phyloP scores from a whole-genome alignment of 139 green algal genomes.

The Picochlorum costavermella region DNA sequence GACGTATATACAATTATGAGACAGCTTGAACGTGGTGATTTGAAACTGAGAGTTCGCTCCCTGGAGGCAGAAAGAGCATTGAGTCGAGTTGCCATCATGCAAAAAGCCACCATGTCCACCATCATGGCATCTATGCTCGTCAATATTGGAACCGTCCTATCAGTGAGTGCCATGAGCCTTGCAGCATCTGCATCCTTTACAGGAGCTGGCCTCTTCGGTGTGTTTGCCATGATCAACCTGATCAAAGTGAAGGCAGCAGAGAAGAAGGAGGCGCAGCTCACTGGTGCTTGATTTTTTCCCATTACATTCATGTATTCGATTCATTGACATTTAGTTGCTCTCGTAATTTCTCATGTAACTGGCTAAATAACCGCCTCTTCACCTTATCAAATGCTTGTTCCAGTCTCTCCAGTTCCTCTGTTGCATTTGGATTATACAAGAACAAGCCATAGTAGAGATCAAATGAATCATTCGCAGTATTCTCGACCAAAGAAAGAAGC shows the following conservation, averaged over 20 bases:
- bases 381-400: slow-evolving; percentile 73
- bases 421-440: slow-evolving; percentile 70
- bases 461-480: slow-evolving; percentile 95
- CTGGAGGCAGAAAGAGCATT: slow-evolving; percentile 92
- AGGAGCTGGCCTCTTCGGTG: slow-evolving; percentile 36
- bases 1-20: slow-evolving; percentile 60
- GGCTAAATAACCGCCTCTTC: slow-evolving; percentile 74
- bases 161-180: slow-evolving; percentile 28
- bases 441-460: slow-evolving; percentile 99
- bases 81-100: slow-evolving; percentile 66
- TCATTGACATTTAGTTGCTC: slow-evolving; percentile 28
- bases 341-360: slow-evolving; percentile 67
- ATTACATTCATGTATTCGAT: neutral
- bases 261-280: slow-evolving; percentile 69
- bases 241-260: slow-evolving; percentile 62
- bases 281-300: slow-evolving; percentile 19
- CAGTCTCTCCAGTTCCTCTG: slow-evolving; percentile 65
- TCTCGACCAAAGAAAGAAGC: slow-evolving; percentile 90
- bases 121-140: slow-evolving; percentile 73
- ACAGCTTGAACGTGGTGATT: slow-evolving; percentile 79
- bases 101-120: slow-evolving; percentile 52
- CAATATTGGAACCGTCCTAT: slow-evolving; percentile 88
- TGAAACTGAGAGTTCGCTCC: slow-evolving; percentile 92
- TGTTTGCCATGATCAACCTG: slow-evolving; percentile 40
- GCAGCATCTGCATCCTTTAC: slow-evolving; percentile 44